phyloP scores from a whole-genome alignment of 495 filamentous ascomycete species.

The Aspergillus asperescens region DNA sequence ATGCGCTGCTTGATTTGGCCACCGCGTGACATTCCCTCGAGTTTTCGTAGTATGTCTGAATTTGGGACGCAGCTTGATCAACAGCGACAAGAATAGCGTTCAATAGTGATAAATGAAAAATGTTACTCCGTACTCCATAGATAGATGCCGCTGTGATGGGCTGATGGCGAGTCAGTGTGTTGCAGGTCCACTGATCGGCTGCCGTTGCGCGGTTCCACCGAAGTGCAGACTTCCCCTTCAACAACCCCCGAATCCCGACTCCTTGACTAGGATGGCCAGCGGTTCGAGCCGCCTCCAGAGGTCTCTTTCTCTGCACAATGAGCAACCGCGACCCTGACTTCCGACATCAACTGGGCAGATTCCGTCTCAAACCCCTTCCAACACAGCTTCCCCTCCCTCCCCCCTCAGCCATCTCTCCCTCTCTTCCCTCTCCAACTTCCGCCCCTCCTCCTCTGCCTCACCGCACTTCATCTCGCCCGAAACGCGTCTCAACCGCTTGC shows the following conservation, averaged over 20 bases:
- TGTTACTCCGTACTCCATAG: too few species aligned
- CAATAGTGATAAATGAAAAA: too few species aligned
- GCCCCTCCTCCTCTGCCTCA: conserved; percentile 5
- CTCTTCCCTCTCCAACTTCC: neutral
- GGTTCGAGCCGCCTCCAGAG: conserved; percentile 31
- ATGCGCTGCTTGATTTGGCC: too few species aligned
- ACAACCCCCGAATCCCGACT: neutral
- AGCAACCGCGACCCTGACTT: conserved; percentile 41
- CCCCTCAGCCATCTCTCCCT: neutral
- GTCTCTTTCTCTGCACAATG: conserved; percentile 22
- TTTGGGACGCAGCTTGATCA: too few species aligned
- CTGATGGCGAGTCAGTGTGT: too few species aligned
- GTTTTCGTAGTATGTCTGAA: too few species aligned
- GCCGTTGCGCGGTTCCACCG: too few species aligned
- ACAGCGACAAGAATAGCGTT: too few species aligned
- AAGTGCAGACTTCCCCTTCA: neutral
- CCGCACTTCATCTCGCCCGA: conserved; percentile 15
- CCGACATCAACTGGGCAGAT: conserved; percentile 43
- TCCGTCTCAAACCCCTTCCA: conserved; percentile 38
- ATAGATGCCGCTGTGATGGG: too few species aligned
- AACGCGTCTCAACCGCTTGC: conserved; percentile 47
- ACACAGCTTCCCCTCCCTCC: conserved; percentile 16
- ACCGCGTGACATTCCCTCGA: too few species aligned
- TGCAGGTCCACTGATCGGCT: too few species aligned
- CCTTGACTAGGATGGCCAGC: conserved; percentile 26